Evolutionary conservation across 2,329 filamentous ascomycete genomes (phyloP), one percentile per base, ranked within the genome.

Genomic region (Aspergillus piperis): DNA sequence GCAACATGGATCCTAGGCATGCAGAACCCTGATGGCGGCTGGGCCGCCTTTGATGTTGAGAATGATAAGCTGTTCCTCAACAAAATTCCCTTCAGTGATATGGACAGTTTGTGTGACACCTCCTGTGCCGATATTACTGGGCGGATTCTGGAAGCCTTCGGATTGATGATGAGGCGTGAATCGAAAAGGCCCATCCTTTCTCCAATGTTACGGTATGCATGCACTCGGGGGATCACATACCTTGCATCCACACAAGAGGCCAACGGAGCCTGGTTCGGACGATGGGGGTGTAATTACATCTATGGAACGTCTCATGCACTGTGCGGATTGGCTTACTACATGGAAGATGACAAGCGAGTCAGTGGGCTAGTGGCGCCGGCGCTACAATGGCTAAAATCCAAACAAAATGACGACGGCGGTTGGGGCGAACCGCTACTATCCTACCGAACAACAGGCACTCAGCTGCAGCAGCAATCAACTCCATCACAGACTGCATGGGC

Each of bases 11-110:
- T 75, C 4, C 55, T 73, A 1, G 73, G 71, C 2, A 77, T 77
- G 73, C 74, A 77, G 44, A 75, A 74, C 57, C n/a, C 41, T 1
- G 75, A 77, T 54, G 74, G 74, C 32, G 75, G 75, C 0, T 78
- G 73, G 74, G 74, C 57, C 2, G 71, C 71, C 5, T 77, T 78
- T 49, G 75, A 77, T 52, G 32, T 60, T 3, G 65, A 74, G 5
- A 77, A 77, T 54, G 63, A 77, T 57, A 64, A 66, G 30, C 56
- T 69, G 0, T 77, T 68, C 30, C 60, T 77, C 5, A 74, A 78
- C 47, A 70, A 70, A 19, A 72, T 75, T 27, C 74, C 74, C 1
- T 78, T 78, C 61, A 71, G 67, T 32, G 74, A 78, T 55, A 75
- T 75, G 68, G 64, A 73, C 21, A 64, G 61, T 10, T 64, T 78